Base-by-base conservation (phyloP, 2,329 filamentous ascomycete species). In the Madurella fahalii region DNA sequence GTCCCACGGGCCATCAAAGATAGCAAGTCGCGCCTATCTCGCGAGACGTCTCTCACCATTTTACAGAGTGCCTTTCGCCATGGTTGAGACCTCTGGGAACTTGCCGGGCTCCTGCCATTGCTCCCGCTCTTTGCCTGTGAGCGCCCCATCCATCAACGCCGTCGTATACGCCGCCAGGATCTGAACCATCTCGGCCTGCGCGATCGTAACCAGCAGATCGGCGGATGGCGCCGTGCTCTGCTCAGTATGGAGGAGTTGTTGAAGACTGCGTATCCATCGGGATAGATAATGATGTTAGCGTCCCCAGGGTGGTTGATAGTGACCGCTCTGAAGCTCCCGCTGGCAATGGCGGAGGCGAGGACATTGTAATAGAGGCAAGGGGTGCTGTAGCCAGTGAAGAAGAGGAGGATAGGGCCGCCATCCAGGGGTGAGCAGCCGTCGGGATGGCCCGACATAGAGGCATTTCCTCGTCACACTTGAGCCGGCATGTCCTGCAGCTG, bases 301-400 rank as follows among this genome's bases (percentile, higher is more conserved):
- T 53, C 51, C 15, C 30, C 12, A 13, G 51, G 51, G 40, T 53
- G 51, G 32, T 53, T 45, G 51, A 53, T 49, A 25, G 51, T 53
- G 45, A 49, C 44, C 16, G 49, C 51, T 25, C 30, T 44, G 51
- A 49, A 53, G 45, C 51, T 45, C 15, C 49, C 30, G 51, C 45
- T 49, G 45, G 51, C 51, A 40, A 53, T 53, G 17, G 51, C 30
- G 3, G 45, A 45, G 51, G 45, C 51, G 40, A 49, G n/a, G 51
- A 49, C 40, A 25, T 44, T 53, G 46, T 53, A 53, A 18, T 49
- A 49, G 18, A 53, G 17, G 25, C 51, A 45, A 2, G 50, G 46
- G 40, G 39, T 49, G 51, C 51, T 45, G 51, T 43, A 49, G 17
- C 45, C 51, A 9, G 51, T 37, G 25, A 45, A 53, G 45, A 53